These are phyloP conservation scores for Dacryopinax primogenitus DNA, from an alignment of 768 basidiomycete genomes.

Conservation along the genomic window DNA sequence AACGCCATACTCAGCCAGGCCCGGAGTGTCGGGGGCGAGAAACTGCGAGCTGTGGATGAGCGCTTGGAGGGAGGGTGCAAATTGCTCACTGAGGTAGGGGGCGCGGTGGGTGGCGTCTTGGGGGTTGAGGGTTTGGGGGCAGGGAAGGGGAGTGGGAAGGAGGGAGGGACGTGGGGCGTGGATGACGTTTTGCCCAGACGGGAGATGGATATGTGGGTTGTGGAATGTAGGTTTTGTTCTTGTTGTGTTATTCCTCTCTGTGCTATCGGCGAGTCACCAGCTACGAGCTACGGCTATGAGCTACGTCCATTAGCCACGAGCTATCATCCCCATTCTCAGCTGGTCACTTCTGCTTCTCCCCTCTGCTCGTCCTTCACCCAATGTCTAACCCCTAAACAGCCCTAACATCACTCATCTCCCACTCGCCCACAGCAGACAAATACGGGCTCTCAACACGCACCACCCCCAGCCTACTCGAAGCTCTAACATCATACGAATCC, in stretches of 20 bases:
- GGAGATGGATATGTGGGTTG: neutral
- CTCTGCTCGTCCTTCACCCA: too few relatives aligned
- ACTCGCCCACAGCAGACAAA: neutral
- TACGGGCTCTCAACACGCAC: constrained; percentile 4
- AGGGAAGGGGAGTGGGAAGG: neutral
- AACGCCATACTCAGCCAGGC: neutral
- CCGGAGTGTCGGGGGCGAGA: too few relatives aligned
- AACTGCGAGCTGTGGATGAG: too few relatives aligned
- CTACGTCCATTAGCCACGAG: too few relatives aligned
- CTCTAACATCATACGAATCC: neutral
- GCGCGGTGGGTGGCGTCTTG: too few relatives aligned
- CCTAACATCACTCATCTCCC: neutral
- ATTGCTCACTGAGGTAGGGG: too few relatives aligned
- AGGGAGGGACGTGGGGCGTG: neutral
- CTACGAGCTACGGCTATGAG: too few relatives aligned
- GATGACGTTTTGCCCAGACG: neutral
- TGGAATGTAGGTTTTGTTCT: neutral
- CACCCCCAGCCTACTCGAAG: neutral
- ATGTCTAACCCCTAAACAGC: neutral
- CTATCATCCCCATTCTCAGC: too few relatives aligned
- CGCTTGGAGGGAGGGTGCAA: too few relatives aligned
- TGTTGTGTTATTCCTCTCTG: neutral
- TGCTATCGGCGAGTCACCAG: too few relatives aligned
- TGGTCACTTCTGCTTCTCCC: neutral
- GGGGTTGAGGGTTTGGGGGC: neutral